A percentile compares a stretch with the other conserved stretches of the same genome.
phyloP scores from a whole-genome alignment of 2,329 filamentous ascomycete genomes.

The Neofusicoccum umdonicola region DNA sequence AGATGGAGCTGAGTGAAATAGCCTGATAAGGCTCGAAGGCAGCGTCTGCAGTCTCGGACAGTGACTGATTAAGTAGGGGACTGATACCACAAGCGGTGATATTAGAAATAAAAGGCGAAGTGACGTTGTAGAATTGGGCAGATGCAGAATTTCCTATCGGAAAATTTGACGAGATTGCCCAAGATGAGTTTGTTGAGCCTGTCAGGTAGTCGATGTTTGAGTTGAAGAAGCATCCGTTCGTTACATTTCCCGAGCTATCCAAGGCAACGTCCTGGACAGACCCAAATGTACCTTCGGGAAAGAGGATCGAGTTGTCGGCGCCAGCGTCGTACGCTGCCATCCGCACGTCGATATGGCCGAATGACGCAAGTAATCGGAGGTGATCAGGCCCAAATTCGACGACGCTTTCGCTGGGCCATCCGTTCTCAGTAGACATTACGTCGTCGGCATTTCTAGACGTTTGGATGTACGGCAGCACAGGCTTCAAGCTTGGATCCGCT shows the following conservation, averaged over 20 bases:
- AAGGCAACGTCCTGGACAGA: slow-evolving; percentile 34
- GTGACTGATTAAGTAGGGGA: slow-evolving; percentile 52
- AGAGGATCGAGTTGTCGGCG: slow-evolving; percentile 53
- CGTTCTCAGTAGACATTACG: slow-evolving; percentile 50
- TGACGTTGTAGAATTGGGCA: slow-evolving; percentile 25
- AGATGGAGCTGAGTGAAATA: slow-evolving; percentile 52
- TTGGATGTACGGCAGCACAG: slow-evolving; percentile 20
- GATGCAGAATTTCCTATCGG: slow-evolving; percentile 21
- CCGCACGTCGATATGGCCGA: slow-evolving; percentile 57
- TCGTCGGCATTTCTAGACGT: slow-evolving; percentile 27
- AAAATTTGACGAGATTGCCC: slow-evolving; percentile 27
- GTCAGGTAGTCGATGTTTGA: slow-evolving; percentile 39
- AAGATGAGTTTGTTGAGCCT: slow-evolving; percentile 50
- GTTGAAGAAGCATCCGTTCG: slow-evolving; percentile 55
- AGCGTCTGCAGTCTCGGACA: slow-evolving; percentile 53
- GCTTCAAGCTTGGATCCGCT: neutral
- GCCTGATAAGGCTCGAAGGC: slow-evolving; percentile 50
- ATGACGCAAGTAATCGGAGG: slow-evolving; percentile 56
- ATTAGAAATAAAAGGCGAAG: slow-evolving; percentile 33
- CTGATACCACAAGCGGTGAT: slow-evolving; percentile 60
- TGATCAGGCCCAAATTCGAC: slow-evolving; percentile 52
- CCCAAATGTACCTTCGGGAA: slow-evolving; percentile 47
- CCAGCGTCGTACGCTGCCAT: slow-evolving; percentile 56
- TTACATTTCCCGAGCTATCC: slow-evolving; percentile 41
- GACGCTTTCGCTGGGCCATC: slow-evolving; percentile 63